A percentile compares a stretch with the other conserved stretches of the same genome.
phyloP scores from a whole-genome alignment of 176 grass and related monocot species.

The Zoysia japonica region DNA sequence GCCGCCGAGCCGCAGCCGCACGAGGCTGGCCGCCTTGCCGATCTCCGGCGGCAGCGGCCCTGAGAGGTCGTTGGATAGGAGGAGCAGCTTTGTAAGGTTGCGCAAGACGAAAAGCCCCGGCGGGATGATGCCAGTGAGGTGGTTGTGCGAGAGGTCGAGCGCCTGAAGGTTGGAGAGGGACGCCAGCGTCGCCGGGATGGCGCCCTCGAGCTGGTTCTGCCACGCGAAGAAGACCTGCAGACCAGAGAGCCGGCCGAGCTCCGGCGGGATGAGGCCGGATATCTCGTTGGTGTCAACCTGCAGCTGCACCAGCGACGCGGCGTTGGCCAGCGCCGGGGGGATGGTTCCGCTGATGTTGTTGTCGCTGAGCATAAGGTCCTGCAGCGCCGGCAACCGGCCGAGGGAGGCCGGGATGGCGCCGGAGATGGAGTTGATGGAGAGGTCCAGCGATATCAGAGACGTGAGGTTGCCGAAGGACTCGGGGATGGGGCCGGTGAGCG shows the following conservation, averaged over 20 bases:
- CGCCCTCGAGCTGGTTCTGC: conserved; percentile 89
- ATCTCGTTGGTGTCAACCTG: conserved; percentile 95
- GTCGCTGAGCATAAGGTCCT: conserved; percentile 96
- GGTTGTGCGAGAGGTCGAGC: conserved; percentile 90
- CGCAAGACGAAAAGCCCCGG: conserved; percentile 72
- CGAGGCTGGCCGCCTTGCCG: conserved; percentile 51
- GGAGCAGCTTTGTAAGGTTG: conserved; percentile 90
- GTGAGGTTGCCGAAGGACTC: conserved; percentile 76
- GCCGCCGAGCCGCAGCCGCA: conserved; percentile 67
- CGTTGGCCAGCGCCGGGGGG: conserved; percentile 61
- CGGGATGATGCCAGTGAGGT: conserved; percentile 69
- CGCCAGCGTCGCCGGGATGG: conserved; percentile 61
- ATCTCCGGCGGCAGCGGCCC: conserved; percentile 71
- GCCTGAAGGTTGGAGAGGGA: conserved; percentile 61
- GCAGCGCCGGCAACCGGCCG: conserved; percentile 51
- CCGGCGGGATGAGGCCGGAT: conserved; percentile 76
- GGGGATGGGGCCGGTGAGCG: conserved; percentile 76
- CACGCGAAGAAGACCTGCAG: conserved; percentile 82
- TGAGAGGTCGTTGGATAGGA: conserved; percentile 86
- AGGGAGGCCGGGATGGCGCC: conserved; percentile 63
- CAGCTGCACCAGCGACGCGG: conserved; percentile 69
- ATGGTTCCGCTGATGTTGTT: conserved; percentile 92
- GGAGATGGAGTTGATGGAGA: conserved; percentile 96
- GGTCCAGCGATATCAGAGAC: conserved; percentile 62
- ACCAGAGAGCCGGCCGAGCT: conserved; percentile 50